Conservation (phyloP, 2,329 filamentous ascomycete genomes). For the Trichoderma sp. region DNA sequence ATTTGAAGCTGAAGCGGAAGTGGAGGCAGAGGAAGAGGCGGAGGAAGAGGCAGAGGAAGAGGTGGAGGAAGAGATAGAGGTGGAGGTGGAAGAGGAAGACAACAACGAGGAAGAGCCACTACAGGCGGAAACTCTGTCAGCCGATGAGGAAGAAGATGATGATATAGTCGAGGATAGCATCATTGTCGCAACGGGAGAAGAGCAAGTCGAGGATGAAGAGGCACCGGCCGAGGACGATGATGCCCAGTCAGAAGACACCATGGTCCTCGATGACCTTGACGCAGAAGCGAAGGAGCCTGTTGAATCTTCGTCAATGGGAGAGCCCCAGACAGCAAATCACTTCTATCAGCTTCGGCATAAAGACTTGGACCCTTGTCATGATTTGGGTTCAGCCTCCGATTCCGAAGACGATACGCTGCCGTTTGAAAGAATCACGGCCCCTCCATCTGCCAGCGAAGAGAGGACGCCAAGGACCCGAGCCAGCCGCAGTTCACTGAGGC, state of each 20-base stretch:
- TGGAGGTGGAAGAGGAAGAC: conserved; percentile 25
- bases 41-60: conserved; percentile 11
- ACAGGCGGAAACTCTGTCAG: conserved; percentile 4
- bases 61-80: conserved; percentile 21
- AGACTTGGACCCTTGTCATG: conserved; percentile 43
- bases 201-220: conserved; percentile 19
- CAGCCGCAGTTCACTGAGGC: conserved; percentile 17
- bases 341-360: conserved; percentile 44
- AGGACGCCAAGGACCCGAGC: conserved; percentile 26
- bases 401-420: conserved; percentile 50
- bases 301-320: conserved; percentile 14
- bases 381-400: conserved; percentile 49
- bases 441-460: conserved; percentile 38
- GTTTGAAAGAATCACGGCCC: conserved; percentile 36
- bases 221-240: conserved; percentile 19
- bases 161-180: conserved; percentile 21
- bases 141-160: conserved; percentile 16
- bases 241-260: conserved; percentile 22
- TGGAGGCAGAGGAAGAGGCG: conserved; percentile 12
- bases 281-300: conserved; percentile 20
- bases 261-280: conserved; percentile 26
- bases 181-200: not conserved
- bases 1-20: conserved; percentile 29
- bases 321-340: conserved; percentile 20
- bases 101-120: not conserved